Evolutionary conservation across 2,329 filamentous ascomycete genomes (phyloP).

Genomic region (Xylariaceae sp.): DNA sequence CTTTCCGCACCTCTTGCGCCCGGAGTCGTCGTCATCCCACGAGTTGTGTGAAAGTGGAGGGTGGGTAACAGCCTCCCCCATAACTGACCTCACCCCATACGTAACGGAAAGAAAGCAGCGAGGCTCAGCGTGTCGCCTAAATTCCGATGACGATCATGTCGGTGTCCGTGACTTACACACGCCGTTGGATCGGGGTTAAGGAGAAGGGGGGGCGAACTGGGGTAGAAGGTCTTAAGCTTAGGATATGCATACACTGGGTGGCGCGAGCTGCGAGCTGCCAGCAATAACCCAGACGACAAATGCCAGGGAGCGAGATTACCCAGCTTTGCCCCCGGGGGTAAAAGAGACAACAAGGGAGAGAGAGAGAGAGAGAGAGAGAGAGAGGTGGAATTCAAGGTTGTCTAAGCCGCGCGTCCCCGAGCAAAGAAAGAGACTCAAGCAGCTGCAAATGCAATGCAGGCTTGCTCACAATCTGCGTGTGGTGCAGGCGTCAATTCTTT

Average conservation of each 20-base stretch:
- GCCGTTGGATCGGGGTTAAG: background rate
- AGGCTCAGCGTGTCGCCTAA: background rate
- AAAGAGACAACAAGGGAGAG: background rate
- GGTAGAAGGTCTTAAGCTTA: background rate
- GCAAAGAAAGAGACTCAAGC: background rate
- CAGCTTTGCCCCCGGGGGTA: background rate
- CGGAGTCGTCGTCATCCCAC: too few relatives aligned
- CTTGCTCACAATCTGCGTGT: background rate
- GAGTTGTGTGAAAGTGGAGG: too few relatives aligned
- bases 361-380: background rate
- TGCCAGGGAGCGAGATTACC: slow-evolving; percentile 10
- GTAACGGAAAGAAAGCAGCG: background rate
- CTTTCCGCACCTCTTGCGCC: too few relatives aligned
- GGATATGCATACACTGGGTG: background rate
- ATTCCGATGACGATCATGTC: background rate
- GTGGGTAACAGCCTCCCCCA: too few relatives aligned
- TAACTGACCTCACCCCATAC: too few relatives aligned
- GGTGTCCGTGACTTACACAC: background rate
- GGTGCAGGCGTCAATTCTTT: background rate
- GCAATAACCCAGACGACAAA: background rate
- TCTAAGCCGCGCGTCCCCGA: slow-evolving; percentile 16
- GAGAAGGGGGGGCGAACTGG: background rate
- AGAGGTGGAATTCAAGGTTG: background rate
- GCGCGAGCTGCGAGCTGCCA: background rate
- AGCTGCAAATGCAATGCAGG: background rate